Conservation (phyloP, 148 eudicot genomes). For the Cornus controversa region DNA sequence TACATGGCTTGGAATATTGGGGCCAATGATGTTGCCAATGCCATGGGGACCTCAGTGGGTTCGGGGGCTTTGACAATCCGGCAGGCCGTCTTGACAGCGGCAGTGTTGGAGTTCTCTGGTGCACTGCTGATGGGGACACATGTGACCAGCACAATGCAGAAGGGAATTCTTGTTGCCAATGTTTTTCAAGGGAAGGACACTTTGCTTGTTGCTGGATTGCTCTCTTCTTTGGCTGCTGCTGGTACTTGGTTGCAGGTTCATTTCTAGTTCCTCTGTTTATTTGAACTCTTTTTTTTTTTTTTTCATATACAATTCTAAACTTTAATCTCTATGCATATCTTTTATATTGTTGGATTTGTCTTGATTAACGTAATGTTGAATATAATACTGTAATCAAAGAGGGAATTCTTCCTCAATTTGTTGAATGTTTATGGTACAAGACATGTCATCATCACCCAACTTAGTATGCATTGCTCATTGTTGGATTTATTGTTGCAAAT, state of each 20-base stretch:
- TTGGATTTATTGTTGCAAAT: too few relatives aligned
- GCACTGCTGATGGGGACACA: conserved; percentile 86
- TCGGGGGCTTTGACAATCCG: conserved; percentile 73
- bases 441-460: too few relatives aligned
- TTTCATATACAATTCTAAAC: too few relatives aligned
- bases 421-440: too few relatives aligned
- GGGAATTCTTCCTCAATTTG: too few relatives aligned
- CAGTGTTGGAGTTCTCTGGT: conserved; percentile 75
- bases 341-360: too few relatives aligned
- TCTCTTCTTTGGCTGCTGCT: conserved; percentile 84
- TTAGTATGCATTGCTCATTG: too few relatives aligned
- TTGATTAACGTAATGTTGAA: too few relatives aligned
- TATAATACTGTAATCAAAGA: too few relatives aligned
- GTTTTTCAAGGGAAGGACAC: conserved; percentile 89
- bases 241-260: conserved; percentile 97
- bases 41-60: conserved; percentile 89
- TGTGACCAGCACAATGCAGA: conserved; percentile 96
- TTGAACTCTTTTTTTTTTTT: too few relatives aligned
- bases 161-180: conserved; percentile 85
- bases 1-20: conserved; percentile 96
- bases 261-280: not conserved
- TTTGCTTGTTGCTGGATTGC: conserved; percentile 72
- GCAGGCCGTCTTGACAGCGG: conserved; percentile 77
- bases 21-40: conserved; percentile 87
- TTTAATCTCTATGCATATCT: too few relatives aligned